Evolutionary conservation across 148 eudicot genomes (phyloP).

Genomic region (Amaranthus cruentus): DNA sequence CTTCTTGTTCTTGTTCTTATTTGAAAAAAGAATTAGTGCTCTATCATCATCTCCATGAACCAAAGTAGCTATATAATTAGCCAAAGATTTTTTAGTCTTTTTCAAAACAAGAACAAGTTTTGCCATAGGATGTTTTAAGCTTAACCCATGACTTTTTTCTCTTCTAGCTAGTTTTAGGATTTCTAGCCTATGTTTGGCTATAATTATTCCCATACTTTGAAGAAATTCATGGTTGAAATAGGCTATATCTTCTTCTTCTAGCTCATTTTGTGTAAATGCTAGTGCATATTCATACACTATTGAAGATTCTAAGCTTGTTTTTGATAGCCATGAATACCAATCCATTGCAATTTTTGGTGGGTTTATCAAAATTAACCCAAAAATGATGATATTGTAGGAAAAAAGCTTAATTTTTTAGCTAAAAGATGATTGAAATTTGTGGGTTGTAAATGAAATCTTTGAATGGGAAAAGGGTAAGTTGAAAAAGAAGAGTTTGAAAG

Average conservation of each 20-base stretch:
- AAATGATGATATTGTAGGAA: not conserved
- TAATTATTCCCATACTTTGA: conserved; percentile 87
- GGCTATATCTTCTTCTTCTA: conserved; percentile 69
- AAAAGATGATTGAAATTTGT: not conserved
- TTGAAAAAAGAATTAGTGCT: conserved; percentile 46
- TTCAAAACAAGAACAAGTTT: conserved; percentile 43
- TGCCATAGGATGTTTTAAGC: conserved; percentile 32
- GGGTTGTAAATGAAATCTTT: not conserved
- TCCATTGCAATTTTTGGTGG: conserved; percentile 42
- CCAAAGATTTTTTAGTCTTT: conserved; percentile 43
- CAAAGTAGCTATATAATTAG: conserved; percentile 36
- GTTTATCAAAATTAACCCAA: not conserved
- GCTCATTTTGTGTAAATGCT: conserved; percentile 67
- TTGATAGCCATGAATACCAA: conserved; percentile 88
- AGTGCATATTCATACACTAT: conserved; percentile 64
- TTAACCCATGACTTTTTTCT: conserved; percentile 22
- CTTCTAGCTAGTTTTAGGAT: conserved; percentile 71
- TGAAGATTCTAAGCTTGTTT: conserved; percentile 63
- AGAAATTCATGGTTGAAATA: conserved; percentile 89
- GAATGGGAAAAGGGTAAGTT: not conserved
- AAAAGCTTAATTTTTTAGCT: not conserved
- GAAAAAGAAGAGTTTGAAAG: conserved; percentile 1
- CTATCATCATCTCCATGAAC: conserved; percentile 28
- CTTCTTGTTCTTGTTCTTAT: conserved; percentile 18
- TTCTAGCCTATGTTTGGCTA: conserved; percentile 91